phyloP scores from a whole-genome alignment of 352 stramenopile species.

The Pythium aristosporum region DNA sequence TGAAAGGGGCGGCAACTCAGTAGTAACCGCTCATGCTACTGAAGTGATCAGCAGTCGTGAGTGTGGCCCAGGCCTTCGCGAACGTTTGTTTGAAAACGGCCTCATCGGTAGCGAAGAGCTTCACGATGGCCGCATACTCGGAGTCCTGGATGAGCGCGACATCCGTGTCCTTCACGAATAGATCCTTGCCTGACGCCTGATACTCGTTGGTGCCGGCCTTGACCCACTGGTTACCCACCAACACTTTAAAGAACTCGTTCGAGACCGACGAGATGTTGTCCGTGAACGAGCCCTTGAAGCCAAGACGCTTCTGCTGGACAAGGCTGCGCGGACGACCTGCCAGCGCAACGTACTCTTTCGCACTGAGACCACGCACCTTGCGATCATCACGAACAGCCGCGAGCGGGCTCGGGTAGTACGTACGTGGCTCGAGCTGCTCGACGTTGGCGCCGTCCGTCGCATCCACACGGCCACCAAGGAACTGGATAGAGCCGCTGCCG shows the following conservation, averaged over 20 bases:
- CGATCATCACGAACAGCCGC: background rate
- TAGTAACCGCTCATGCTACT: background rate
- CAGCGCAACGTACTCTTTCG: background rate
- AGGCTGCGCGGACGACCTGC: background rate
- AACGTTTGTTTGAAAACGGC: background rate
- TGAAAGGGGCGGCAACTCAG: too few species aligned
- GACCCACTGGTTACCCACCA: background rate
- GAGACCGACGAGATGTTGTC: background rate
- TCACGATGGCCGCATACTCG: background rate
- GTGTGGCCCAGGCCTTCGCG: background rate
- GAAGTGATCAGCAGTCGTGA: slow-evolving; percentile 4
- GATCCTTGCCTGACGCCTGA: background rate
- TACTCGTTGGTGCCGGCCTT: background rate
- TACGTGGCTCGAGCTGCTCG: background rate
- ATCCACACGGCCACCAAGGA: slow-evolving; percentile 80
- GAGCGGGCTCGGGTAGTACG: slow-evolving; percentile 2
- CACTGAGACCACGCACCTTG: background rate
- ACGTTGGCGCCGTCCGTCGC: slow-evolving; percentile 25
- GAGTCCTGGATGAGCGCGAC: slow-evolving; percentile 1
- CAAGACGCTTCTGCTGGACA: slow-evolving; percentile 3
- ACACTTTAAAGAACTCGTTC: slow-evolving; percentile 1
- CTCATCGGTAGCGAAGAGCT: background rate
- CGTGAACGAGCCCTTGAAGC: background rate
- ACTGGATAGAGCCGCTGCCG: slow-evolving; percentile 84
- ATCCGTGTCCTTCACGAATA: slow-evolving; percentile 1